phyloP scores from a whole-genome alignment of 352 stramenopile genomes.

The Pythium apleroticum region DNA sequence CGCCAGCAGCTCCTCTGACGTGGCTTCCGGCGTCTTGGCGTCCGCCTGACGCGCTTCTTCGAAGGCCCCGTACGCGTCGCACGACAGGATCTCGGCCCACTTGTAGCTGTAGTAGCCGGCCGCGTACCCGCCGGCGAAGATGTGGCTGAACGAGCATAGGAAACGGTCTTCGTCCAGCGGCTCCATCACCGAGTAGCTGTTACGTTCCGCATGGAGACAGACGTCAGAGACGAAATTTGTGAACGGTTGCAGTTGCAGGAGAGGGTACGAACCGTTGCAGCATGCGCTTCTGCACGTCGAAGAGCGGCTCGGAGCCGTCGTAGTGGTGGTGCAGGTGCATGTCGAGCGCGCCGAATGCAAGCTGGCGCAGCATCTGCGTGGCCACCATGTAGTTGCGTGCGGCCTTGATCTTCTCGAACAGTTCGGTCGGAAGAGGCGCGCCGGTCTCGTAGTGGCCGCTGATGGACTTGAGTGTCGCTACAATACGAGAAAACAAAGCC shows the following conservation, averaged over 20 bases:
- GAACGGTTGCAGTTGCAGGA: not conserved
- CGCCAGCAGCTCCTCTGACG: constrained; percentile 50
- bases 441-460: constrained; percentile 85
- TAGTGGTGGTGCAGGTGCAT: constrained; percentile 85
- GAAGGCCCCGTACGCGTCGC: constrained; percentile 97
- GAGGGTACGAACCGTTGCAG: constrained; percentile 61
- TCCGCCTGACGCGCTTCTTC: constrained; percentile 92
- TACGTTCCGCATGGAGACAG: not conserved
- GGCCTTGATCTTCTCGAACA: constrained; percentile 96
- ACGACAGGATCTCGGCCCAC: constrained; percentile 97
- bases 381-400: constrained; percentile 96
- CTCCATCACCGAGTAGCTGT: constrained; percentile 79
- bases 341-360: constrained; percentile 93
- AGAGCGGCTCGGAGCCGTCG: constrained; percentile 82
- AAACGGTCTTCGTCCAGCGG: constrained; percentile 96
- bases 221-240: not conserved
- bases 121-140: constrained; percentile 98
- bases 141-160: constrained; percentile 98
- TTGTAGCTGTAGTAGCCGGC: constrained; percentile 98
- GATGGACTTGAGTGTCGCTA: constrained; percentile 85
- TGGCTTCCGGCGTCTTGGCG: constrained; percentile 46
- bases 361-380: constrained; percentile 94
- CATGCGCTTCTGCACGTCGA: constrained; percentile 93
- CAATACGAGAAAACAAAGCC: not conserved
- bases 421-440: constrained; percentile 90